A percentile compares a stretch with the other conserved stretches of the same genome.
phyloP scores from a whole-genome alignment of 2,329 filamentous ascomycete species.

The Exophiala sp. region DNA sequence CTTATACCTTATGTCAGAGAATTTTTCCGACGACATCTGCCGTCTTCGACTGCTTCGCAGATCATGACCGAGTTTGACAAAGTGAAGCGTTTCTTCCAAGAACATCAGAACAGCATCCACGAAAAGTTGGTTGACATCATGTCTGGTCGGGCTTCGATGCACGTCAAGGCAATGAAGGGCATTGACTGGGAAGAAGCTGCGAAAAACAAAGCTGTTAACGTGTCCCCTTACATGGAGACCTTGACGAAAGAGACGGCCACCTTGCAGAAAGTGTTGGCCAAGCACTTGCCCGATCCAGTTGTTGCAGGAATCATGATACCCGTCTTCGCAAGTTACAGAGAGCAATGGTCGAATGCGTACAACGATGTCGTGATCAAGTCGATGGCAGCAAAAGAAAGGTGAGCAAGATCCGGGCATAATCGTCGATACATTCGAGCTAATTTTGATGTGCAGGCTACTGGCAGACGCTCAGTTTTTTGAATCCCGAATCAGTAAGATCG shows the following conservation, averaged over 20 bases:
- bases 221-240: conserved; percentile 78
- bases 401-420: conserved; percentile 36
- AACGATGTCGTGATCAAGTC: conserved; percentile 63
- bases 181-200: conserved; percentile 66
- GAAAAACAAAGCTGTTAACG: conserved; percentile 41
- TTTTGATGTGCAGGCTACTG: conserved; percentile 55
- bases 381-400: conserved; percentile 68
- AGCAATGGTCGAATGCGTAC: conserved; percentile 72
- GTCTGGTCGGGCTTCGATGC: conserved; percentile 69
- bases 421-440: conserved; percentile 23
- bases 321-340: conserved; percentile 77
- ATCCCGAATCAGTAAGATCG: conserved; percentile 68
- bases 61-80: conserved; percentile 83
- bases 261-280: conserved; percentile 76
- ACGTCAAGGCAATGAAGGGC: conserved; percentile 70
- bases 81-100: conserved; percentile 75
- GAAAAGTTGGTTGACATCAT: conserved; percentile 94
- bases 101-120: conserved; percentile 86
- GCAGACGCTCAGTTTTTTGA: conserved; percentile 72
- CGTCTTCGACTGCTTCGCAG: conserved; percentile 48
- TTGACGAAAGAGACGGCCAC: conserved; percentile 81
- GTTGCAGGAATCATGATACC: conserved; percentile 80
- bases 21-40: conserved; percentile 74
- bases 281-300: conserved; percentile 72
- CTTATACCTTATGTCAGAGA: conserved; percentile 88